These are phyloP conservation scores for Penicillium nucicola DNA, from an alignment of 495 filamentous ascomycete genomes.

Conservation along the genomic window DNA sequence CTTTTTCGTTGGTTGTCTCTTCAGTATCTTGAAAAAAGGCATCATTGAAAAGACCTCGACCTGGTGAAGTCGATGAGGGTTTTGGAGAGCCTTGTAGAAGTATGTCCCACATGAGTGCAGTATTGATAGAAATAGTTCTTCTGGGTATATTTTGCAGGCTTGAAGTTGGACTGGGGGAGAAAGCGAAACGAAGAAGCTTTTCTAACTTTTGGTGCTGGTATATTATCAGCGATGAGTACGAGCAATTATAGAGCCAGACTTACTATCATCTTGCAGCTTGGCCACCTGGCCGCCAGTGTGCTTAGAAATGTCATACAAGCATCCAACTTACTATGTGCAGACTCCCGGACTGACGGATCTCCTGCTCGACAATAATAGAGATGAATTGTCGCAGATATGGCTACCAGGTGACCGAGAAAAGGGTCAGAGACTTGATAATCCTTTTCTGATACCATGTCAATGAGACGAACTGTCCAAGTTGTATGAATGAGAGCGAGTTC, in stretches of 20 bases:
- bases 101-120: constrained; percentile 45
- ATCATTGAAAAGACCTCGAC: constrained; percentile 23
- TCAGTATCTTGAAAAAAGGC: constrained; percentile 17
- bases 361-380: constrained; percentile 43
- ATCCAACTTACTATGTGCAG: constrained; percentile 34
- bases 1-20: constrained; percentile 17
- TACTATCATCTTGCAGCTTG: constrained; percentile 32
- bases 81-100: constrained; percentile 30
- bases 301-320: constrained; percentile 36
- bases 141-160: constrained; percentile 29
- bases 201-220: constrained; percentile 34
- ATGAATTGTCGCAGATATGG: constrained; percentile 40
- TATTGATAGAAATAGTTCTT: constrained; percentile 37
- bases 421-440: constrained; percentile 37
- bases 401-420: constrained; percentile 37
- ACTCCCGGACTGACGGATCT: constrained; percentile 34
- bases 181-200: constrained; percentile 32
- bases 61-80: constrained; percentile 7
- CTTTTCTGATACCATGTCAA: constrained; percentile 42
- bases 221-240: neutral
- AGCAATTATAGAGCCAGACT: neutral
- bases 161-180: constrained; percentile 27
- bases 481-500: constrained; percentile 41
- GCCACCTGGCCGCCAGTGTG: constrained; percentile 28
- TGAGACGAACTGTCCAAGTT: constrained; percentile 42